These are phyloP conservation scores for Pseudozyma sp. DNA, from an alignment of 1,284 basidiomycete species.

Conservation along the genomic window DNA sequence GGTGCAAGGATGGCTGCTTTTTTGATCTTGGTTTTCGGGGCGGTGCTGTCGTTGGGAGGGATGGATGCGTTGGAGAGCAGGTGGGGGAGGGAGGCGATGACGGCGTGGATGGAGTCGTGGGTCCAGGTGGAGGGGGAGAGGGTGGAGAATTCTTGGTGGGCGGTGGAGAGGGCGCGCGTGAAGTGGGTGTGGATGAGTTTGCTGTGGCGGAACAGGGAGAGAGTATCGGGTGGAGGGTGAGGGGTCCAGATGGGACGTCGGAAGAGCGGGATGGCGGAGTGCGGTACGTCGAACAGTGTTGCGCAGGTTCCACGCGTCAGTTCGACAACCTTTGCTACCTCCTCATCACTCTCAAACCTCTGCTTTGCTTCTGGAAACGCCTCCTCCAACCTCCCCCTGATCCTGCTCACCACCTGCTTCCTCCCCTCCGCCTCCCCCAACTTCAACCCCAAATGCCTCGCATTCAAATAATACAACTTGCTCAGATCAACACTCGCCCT, in stretches of 20 bases:
- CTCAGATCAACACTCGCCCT: conserved; percentile 56
- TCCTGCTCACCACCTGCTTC: conserved; percentile 27
- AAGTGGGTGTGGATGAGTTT: conserved; percentile 26
- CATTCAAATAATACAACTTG: conserved; percentile 63
- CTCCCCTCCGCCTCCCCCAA: conserved; percentile 37
- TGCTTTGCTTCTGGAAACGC: conserved; percentile 14
- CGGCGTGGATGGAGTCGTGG: conserved; percentile 13
- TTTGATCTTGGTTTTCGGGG: conserved; percentile 29
- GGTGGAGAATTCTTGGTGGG: neutral
- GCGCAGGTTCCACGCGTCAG: conserved; percentile 28
- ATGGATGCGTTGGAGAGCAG: conserved; percentile 2
- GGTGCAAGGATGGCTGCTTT: conserved; percentile 42
- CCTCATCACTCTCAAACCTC: neutral
- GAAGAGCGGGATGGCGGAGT: conserved; percentile 28
- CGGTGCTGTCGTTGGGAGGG: neutral
- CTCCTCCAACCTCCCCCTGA: conserved; percentile 7
- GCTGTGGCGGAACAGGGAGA: conserved; percentile 13
- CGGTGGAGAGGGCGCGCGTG: conserved; percentile 5
- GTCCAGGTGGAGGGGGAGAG: conserved; percentile 17
- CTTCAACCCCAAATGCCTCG: conserved; percentile 54
- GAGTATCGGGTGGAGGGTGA: neutral
- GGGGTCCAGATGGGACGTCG: conserved; percentile 1
- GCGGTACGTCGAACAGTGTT: conserved; percentile 34
- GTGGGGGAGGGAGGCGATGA: conserved; percentile 25
- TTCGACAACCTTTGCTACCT: conserved; percentile 19